Evolutionary conservation across 345 rosid species (phyloP).

Genomic region (Moringa oleifera): DNA sequence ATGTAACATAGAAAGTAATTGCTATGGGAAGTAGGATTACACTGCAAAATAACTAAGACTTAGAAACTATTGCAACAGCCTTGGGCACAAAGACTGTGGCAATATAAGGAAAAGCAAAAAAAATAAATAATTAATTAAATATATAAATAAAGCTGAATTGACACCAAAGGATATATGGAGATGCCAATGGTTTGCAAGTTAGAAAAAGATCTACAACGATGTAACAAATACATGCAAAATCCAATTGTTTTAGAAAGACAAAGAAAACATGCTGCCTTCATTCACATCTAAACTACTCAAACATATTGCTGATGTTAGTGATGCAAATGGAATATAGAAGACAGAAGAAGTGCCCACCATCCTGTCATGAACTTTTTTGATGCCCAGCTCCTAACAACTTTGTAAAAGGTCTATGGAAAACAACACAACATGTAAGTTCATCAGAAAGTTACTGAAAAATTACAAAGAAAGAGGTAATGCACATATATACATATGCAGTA

Average conservation of each 20-base stretch:
- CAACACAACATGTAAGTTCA: not conserved
- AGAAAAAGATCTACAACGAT: not conserved
- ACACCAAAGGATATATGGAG: no score
- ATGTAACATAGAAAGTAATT: constrained; percentile 87
- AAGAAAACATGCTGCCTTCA: not conserved
- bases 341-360: constrained; percentile 46
- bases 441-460: not conserved
- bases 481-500: not conserved
- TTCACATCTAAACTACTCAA: not conserved
- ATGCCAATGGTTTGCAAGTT: not conserved
- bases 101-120: not conserved
- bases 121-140: no score
- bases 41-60: constrained; percentile 45
- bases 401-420: constrained; percentile 71
- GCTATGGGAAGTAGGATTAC: constrained; percentile 95
- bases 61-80: constrained; percentile 17
- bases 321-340: constrained; percentile 2
- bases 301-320: not conserved
- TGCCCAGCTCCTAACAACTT: constrained; percentile 94
- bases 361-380: constrained; percentile 99
- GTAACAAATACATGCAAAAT: not conserved
- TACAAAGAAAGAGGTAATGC: not conserved
- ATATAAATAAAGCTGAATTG: no score
- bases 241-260: not conserved
- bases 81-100: not conserved